phyloP scores from a whole-genome alignment of 495 filamentous ascomycete species.

The Lophiostoma macrostomum region DNA sequence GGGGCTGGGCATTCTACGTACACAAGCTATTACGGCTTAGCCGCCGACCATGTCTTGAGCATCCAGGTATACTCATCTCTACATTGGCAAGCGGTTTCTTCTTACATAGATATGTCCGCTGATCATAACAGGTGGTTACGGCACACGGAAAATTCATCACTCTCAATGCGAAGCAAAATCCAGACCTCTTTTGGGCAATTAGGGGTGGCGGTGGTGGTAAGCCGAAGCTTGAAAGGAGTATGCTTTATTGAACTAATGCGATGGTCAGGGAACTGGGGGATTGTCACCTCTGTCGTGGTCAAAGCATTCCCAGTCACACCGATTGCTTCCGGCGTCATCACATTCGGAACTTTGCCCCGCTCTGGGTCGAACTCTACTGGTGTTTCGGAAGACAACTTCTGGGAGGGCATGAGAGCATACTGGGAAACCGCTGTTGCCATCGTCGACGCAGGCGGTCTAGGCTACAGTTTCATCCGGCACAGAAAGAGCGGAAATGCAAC shows the following conservation, averaged over 20 bases:
- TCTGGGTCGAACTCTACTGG: neutral
- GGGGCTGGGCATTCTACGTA: constrained; percentile 21
- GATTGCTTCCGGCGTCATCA: neutral
- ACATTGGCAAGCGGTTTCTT: too few species aligned
- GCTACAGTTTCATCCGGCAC: constrained; percentile 31
- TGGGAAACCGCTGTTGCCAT: constrained; percentile 1
- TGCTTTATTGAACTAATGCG: neutral
- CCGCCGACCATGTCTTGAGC: constrained; percentile 17
- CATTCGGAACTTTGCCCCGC: constrained; percentile 6
- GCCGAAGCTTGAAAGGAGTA: too few species aligned
- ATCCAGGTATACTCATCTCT: too few species aligned
- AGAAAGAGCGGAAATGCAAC: neutral
- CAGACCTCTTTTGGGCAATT: constrained; percentile 29
- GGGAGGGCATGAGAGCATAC: constrained; percentile 20
- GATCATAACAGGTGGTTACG: too few species aligned
- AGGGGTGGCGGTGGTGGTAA: constrained; percentile 28
- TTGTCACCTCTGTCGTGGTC: constrained; percentile 20
- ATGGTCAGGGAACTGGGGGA: constrained; percentile 19
- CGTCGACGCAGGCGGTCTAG: constrained; percentile 17
- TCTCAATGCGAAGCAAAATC: constrained; percentile 6
- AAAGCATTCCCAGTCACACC: constrained; percentile 18
- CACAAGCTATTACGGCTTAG: constrained; percentile 26
- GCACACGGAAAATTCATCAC: constrained; percentile 22
- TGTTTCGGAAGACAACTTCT: constrained; percentile 18
- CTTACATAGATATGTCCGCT: too few species aligned